These are phyloP conservation scores for Coemansia sp. DNA, from an alignment of 192 early-diverging fungal species.

Conservation along the genomic window DNA sequence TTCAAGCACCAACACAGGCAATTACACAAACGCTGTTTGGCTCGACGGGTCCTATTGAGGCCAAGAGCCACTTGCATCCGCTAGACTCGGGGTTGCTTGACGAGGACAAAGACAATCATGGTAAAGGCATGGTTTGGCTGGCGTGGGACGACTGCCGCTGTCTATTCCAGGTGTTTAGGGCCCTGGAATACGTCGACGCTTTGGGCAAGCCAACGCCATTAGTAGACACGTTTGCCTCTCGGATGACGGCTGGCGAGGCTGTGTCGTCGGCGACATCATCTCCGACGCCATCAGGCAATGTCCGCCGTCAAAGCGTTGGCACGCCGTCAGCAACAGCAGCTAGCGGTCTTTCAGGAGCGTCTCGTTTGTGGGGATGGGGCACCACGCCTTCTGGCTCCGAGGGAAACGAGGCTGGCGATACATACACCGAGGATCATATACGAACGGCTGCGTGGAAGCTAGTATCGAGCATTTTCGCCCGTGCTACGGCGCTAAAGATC, in stretches of 20 bases:
- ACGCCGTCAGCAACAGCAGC: not conserved
- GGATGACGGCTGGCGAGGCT: conserved; percentile 36
- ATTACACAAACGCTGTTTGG: conserved; percentile 28
- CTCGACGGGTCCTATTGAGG: not conserved
- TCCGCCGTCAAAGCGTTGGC: not conserved
- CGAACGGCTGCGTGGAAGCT: conserved; percentile 40
- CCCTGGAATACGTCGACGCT: conserved; percentile 43
- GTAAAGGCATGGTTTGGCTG: conserved; percentile 41
- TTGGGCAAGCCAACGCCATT: conserved; percentile 40
- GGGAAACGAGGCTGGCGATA: not conserved
- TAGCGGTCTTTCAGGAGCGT: not conserved
- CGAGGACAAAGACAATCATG: not conserved
- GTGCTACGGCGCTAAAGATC: conserved; percentile 40
- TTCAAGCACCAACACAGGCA: conserved; percentile 34
- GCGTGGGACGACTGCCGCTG: conserved; percentile 48
- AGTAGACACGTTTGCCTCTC: conserved; percentile 42
- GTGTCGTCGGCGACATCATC: not conserved
- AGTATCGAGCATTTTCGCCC: conserved; percentile 42
- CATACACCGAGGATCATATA: conserved; percentile 14
- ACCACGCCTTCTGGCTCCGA: not conserved
- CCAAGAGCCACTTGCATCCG: conserved; percentile 11
- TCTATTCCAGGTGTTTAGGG: conserved; percentile 28
- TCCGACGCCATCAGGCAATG: not conserved
- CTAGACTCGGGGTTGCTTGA: conserved; percentile 20
- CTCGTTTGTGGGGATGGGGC: conserved; percentile 19